phyloP scores from a whole-genome alignment of 768 basidiomycete genomes.

The Vararia minispora region DNA sequence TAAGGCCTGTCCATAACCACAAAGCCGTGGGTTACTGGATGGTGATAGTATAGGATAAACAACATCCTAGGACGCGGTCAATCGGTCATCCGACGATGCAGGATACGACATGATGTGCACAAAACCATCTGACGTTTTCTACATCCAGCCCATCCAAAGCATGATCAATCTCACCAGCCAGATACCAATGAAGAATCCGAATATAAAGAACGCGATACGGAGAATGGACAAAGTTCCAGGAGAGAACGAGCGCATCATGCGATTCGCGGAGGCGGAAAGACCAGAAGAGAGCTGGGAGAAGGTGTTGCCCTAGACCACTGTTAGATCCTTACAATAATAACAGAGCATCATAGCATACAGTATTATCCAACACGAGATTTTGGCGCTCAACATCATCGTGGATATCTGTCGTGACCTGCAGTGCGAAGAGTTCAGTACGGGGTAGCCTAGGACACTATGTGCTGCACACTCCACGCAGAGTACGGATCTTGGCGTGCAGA shows the following conservation, averaged over 20 bases:
- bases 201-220: conserved; percentile 14
- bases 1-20: too few species aligned
- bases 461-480: conserved; percentile 58
- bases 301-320: conserved; percentile 17
- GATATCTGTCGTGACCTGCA: conserved; percentile 79
- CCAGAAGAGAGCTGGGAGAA: conserved; percentile 22
- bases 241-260: conserved; percentile 24
- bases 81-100: too few species aligned
- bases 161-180: conserved; percentile 22
- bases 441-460: conserved; percentile 1
- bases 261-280: conserved; percentile 21
- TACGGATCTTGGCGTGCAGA: conserved; percentile 75
- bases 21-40: too few species aligned
- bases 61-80: too few species aligned
- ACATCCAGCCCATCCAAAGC: conserved; percentile 9
- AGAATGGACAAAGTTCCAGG: conserved; percentile 13
- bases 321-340: neutral
- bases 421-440: neutral
- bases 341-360: conserved; percentile 32
- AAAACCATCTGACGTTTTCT: too few species aligned
- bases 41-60: too few species aligned
- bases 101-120: too few species aligned
- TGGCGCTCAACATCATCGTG: conserved; percentile 77
- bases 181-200: conserved; percentile 19
- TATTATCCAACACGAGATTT: conserved; percentile 66